A percentile compares a stretch with the other conserved stretches of the same genome.
Evolutionary conservation across 2,329 filamentous ascomycete species (phyloP).

Genomic region (Dactylonectria macrodidyma): DNA sequence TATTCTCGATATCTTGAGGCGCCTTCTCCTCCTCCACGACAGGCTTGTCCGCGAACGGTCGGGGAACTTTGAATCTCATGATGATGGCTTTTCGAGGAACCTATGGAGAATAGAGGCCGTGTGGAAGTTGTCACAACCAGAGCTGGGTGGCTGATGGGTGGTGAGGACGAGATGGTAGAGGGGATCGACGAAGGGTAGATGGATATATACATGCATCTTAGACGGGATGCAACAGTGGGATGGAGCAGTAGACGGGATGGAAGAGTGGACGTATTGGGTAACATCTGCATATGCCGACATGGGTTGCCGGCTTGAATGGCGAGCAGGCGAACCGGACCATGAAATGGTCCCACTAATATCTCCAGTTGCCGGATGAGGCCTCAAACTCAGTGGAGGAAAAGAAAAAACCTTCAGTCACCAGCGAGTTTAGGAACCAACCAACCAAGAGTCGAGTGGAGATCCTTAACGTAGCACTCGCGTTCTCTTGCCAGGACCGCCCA

Average conservation of each 20-base stretch:
- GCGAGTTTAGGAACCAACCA: not conserved
- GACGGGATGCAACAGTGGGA: too few relatives aligned
- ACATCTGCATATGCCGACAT: not conserved
- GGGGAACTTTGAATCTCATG: slow-evolving; percentile 23
- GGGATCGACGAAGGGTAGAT: not conserved
- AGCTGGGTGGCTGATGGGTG: not conserved
- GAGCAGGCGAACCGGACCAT: not conserved
- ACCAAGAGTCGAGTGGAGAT: not conserved
- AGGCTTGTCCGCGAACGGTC: slow-evolving; percentile 8
- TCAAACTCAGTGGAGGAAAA: not conserved
- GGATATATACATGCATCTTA: not conserved
- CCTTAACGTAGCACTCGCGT: not conserved
- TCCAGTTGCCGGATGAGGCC: slow-evolving; percentile 7
- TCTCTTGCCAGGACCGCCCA: slow-evolving; percentile 1
- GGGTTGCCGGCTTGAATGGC: not conserved
- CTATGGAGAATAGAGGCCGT: not conserved
- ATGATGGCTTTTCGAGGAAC: not conserved
- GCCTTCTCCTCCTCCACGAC: slow-evolving; percentile 20
- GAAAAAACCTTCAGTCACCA: slow-evolving; percentile 6
- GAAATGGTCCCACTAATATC: not conserved
- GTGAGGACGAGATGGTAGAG: not conserved
- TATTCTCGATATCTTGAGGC: slow-evolving; percentile 16
- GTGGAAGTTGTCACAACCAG: not conserved
- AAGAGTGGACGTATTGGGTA: not conserved
- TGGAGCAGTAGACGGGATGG: too few relatives aligned